Evolutionary conservation across 1,284 basidiomycete species (phyloP).

Genomic region (Trichosporon sp.): DNA sequence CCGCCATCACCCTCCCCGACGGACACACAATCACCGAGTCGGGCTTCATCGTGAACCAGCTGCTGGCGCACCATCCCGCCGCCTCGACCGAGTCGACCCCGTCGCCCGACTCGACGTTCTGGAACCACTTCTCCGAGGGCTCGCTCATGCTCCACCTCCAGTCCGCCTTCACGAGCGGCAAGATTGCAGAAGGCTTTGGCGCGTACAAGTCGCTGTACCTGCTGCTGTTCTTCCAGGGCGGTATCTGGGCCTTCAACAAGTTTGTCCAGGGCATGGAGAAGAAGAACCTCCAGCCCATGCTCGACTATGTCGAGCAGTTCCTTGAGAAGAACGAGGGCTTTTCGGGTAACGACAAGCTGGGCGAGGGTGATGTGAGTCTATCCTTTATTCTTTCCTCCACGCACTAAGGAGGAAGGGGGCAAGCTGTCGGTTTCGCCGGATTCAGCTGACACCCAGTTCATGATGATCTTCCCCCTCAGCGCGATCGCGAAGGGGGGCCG

Average conservation of each 20-base stretch:
- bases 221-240: constrained; percentile 13
- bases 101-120: constrained; percentile 38
- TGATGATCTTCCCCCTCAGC: constrained; percentile 28
- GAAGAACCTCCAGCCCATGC: constrained; percentile 29
- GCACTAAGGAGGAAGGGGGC: too few species aligned
- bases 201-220: constrained; percentile 19
- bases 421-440: too few species aligned
- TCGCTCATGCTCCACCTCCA: constrained; percentile 46
- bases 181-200: constrained; percentile 3
- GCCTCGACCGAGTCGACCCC: constrained; percentile 33
- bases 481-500: constrained; percentile 14
- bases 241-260: not conserved
- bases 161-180: constrained; percentile 8
- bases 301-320: constrained; percentile 40
- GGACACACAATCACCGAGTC: constrained; percentile 42
- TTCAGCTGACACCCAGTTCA: constrained; percentile 24
- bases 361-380: constrained; percentile 48
- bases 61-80: constrained; percentile 28
- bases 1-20: constrained; percentile 41
- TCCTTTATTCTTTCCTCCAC: too few species aligned
- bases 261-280: not conserved
- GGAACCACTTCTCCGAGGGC: constrained; percentile 49
- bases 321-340: constrained; percentile 40
- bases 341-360: constrained; percentile 42
- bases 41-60: constrained; percentile 42